Evolutionary conservation across 2,329 filamentous ascomycete genomes (phyloP).

Genomic region (Phoma sp.): DNA sequence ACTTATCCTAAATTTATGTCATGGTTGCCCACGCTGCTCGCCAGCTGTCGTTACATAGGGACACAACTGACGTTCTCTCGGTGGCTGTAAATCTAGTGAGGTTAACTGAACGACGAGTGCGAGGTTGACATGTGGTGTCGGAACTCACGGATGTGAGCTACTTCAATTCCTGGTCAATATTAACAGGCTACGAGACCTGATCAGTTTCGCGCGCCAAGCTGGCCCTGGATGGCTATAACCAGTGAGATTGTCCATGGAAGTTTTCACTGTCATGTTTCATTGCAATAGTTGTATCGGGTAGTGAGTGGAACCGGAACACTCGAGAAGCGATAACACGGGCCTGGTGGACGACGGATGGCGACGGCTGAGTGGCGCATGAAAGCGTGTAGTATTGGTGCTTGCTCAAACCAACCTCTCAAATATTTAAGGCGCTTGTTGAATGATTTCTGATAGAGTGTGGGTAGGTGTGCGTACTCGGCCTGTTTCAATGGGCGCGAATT

Average conservation of each 20-base stretch:
- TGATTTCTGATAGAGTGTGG: not conserved
- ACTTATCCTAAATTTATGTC: not conserved
- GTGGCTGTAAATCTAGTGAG: conserved; percentile 17
- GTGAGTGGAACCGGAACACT: conserved; percentile 5
- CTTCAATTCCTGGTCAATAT: not conserved
- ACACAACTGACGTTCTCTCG: conserved; percentile 21
- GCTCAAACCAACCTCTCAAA: too few species aligned
- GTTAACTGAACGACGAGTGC: conserved; percentile 5
- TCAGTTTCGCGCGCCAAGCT: conserved; percentile 19
- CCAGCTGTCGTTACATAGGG: conserved; percentile 1
- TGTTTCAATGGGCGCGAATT: not conserved
- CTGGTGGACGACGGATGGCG: conserved; percentile 14
- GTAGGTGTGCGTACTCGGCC: not conserved
- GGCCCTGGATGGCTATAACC: conserved; percentile 25
- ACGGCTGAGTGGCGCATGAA: not conserved
- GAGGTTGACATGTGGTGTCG: conserved; percentile 21
- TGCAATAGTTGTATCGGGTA: conserved; percentile 1
- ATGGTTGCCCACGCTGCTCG: not conserved
- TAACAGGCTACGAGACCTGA: not conserved
- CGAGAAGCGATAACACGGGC: conserved; percentile 17
- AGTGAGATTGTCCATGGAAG: not conserved
- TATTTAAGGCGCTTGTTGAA: not conserved
- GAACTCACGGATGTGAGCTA: not conserved
- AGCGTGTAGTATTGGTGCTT: not conserved
- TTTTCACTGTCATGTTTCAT: not conserved